phyloP scores from a whole-genome alignment of 768 basidiomycete genomes.

The Russula earlei region DNA sequence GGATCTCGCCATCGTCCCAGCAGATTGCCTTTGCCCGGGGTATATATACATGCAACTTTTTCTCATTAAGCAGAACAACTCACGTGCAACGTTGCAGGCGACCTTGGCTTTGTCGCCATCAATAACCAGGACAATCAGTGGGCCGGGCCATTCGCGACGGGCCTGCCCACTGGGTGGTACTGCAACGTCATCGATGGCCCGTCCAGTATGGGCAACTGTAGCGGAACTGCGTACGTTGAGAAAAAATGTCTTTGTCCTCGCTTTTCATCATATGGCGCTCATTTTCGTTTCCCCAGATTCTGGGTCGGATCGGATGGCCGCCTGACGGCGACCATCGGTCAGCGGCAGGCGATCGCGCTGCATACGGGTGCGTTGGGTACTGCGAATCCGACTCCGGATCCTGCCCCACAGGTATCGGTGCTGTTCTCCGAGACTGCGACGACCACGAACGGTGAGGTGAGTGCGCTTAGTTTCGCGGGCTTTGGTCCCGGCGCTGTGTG shows the following conservation, averaged over 20 bases:
- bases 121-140: slow-evolving; percentile 53
- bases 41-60: slow-evolving; percentile 10
- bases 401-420: slow-evolving; percentile 2
- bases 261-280: too few species aligned
- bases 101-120: slow-evolving; percentile 53
- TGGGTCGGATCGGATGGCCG: slow-evolving; percentile 8
- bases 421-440: slow-evolving; percentile 44
- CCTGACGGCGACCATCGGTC: slow-evolving; percentile 22
- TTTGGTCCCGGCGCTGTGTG: too few species aligned
- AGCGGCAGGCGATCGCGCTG: slow-evolving; percentile 23
- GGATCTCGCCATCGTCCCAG: slow-evolving; percentile 46
- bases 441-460: slow-evolving; percentile 48
- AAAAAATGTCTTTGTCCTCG: background rate
- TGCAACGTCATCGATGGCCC: slow-evolving; percentile 55
- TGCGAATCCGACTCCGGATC: background rate
- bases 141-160: slow-evolving; percentile 47
- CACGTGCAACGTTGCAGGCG: slow-evolving; percentile 30
- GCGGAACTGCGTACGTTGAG: slow-evolving; percentile 39
- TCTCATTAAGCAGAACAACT: background rate
- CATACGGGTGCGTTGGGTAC: slow-evolving; percentile 18
- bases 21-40: slow-evolving; percentile 64
- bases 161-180: slow-evolving; percentile 47
- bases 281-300: slow-evolving; percentile 17
- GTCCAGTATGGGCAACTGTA: slow-evolving; percentile 34
- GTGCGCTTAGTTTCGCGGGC: background rate